A percentile compares a stretch with the other conserved stretches of the same genome.
phyloP scores from a whole-genome alignment of 306 rosid species.

The Corylus avellana region DNA sequence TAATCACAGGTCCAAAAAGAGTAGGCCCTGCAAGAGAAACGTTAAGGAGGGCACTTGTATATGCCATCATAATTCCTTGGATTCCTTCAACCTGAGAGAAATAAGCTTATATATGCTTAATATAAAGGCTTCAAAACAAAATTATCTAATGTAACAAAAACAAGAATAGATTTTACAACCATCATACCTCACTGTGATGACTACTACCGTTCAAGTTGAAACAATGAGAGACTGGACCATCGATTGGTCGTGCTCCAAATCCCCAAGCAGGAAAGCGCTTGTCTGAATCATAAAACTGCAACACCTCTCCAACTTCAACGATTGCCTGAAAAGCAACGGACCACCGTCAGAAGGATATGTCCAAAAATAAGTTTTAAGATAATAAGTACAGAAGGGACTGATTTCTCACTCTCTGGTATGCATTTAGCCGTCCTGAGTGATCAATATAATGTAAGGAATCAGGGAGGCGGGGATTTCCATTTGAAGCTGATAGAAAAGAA shows the following conservation, averaged over 20 bases:
- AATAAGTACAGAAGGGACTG: constrained; percentile 24
- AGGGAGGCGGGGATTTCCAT: constrained; percentile 98
- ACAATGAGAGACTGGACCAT: constrained; percentile 99
- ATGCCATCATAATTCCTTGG: constrained; percentile 97
- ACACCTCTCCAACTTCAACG: constrained; percentile 86
- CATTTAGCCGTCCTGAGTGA: constrained; percentile 90
- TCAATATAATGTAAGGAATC: constrained; percentile 99
- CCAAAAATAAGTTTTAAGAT: constrained; percentile 19
- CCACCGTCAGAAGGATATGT: constrained; percentile 21
- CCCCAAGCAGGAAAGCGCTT: constrained; percentile 99
- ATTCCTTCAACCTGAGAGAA: constrained; percentile 92
- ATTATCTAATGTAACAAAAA: constrained; percentile 29
- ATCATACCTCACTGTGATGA: constrained; percentile 77
- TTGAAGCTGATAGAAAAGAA: constrained; percentile 78
- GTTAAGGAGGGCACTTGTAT: constrained; percentile 87
- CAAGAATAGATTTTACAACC: constrained; percentile 30
- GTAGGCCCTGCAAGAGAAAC: constrained; percentile 99
- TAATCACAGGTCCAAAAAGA: constrained; percentile 96
- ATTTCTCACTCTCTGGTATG: constrained; percentile 92
- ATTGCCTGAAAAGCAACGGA: constrained; percentile 67
- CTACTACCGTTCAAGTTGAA: constrained; percentile 97
- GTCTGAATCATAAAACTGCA: constrained; percentile 91
- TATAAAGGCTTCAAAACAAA: constrained; percentile 13
- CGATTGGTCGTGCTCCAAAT: constrained; percentile 99
- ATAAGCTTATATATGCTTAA: constrained; percentile 18